phyloP scores from a whole-genome alignment of 2,329 filamentous ascomycete genomes.

The Penicillium brasilianum region DNA sequence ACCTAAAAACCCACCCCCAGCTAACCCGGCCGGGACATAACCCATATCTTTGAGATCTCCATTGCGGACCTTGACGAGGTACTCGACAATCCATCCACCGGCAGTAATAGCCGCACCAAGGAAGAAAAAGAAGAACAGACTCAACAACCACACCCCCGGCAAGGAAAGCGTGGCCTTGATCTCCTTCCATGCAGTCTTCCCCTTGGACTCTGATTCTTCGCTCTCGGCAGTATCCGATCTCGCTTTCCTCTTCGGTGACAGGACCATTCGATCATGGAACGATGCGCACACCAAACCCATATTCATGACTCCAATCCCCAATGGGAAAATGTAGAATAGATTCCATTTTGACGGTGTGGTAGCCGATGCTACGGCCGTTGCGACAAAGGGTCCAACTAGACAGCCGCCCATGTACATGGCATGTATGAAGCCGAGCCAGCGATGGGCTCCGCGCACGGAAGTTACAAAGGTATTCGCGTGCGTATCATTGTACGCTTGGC shows the following conservation, averaged over 20 bases:
- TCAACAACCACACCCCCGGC: constrained; percentile 28
- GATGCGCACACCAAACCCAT: background rate
- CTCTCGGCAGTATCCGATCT: background rate
- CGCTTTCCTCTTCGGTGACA: background rate
- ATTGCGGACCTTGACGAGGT: constrained; percentile 62
- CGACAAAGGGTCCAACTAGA: background rate
- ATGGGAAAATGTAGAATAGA: background rate
- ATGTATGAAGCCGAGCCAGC: background rate
- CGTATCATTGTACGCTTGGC: constrained; percentile 68
- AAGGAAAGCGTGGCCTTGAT: background rate
- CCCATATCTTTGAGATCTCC: background rate
- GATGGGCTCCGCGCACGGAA: background rate
- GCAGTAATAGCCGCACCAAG: constrained; percentile 63
- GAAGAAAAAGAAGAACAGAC: constrained; percentile 68
- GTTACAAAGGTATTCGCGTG: background rate
- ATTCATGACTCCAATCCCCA: background rate
- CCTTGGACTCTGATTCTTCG: background rate
- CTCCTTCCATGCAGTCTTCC: background rate
- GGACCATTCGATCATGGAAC: background rate
- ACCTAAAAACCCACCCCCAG: background rate
- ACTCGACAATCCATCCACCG: constrained; percentile 67
- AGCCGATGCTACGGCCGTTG: background rate
- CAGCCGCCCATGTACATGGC: background rate
- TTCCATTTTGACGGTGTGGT: background rate
- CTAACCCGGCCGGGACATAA: background rate